Evolutionary conservation across 208 protist species (phyloP).

Genomic region (Jaenimonas drosophilae): DNA sequence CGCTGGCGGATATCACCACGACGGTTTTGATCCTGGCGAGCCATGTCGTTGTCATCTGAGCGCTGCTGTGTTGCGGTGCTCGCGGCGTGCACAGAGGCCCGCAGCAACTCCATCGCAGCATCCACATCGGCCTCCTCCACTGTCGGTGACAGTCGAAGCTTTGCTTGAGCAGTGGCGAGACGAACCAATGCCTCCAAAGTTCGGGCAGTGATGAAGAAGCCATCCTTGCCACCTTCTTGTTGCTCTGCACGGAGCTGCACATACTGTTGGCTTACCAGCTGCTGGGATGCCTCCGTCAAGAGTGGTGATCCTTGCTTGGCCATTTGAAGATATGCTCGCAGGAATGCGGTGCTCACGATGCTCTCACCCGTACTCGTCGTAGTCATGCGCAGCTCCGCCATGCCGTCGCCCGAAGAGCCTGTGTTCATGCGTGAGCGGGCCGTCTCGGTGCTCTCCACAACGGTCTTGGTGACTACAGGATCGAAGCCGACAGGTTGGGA

Average conservation of each 20-base stretch:
- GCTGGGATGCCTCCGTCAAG: conserved; percentile 78
- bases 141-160: conserved; percentile 78
- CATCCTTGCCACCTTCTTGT: conserved; percentile 39
- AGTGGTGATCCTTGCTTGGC: conserved; percentile 75
- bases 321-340: conserved; percentile 95
- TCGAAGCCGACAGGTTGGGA: conserved; percentile 45
- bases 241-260: conserved; percentile 85
- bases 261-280: conserved; percentile 85
- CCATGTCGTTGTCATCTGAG: conserved; percentile 37
- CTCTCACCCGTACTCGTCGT: conserved; percentile 77
- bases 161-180: conserved; percentile 92
- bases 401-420: conserved; percentile 3
- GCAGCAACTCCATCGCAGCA: conserved; percentile 75
- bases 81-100: conserved; percentile 74
- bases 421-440: conserved; percentile 16
- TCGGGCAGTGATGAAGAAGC: conserved; percentile 92
- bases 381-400: conserved; percentile 35
- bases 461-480: conserved; percentile 40
- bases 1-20: not conserved
- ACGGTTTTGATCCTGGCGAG: not conserved
- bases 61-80: conserved; percentile 58
- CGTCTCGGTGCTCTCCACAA: conserved; percentile 55
- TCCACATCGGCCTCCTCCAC: conserved; percentile 85
- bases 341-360: conserved; percentile 93
- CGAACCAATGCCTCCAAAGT: conserved; percentile 97